Evolutionary conservation across 2,329 filamentous ascomycete genomes (phyloP), one percentile per base, ranked within the genome.

Genomic region (Cytospora piceicola): DNA sequence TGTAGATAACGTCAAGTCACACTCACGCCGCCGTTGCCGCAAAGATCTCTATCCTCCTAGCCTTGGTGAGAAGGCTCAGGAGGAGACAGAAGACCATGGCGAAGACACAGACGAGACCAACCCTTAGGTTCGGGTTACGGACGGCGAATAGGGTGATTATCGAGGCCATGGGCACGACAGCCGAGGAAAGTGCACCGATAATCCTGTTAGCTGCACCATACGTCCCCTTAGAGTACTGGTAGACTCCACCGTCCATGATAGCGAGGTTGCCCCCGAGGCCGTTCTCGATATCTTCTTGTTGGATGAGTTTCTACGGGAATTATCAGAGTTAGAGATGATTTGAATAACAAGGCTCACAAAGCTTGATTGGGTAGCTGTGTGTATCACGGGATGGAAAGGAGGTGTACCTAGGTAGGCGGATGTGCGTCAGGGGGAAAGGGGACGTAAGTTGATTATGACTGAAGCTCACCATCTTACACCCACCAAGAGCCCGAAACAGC

Each of bases 1-100:
- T 12, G 8, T 29, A 42, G 9, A 20, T 8, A 32, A 14, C 17
- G 29, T 4, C 2, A 2, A 5, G 12, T 6, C 15, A 6, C 39
- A 65, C 65, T 65, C 27, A 74, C 69, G 73, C 72, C 58, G 73
- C 73, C 3, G 72, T 73, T 17, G 70, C 71, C 14, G 72, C 69
- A 46, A 74, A 72, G 24, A 74, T 71, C 69, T 75, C 73, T 27
- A 72, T 71, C 53, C 73, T 69, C 51, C 69, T 69, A 14, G 72
- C 70, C 36, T 71, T 72, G 4, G 72, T 74, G 58, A 70, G 70
- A 1, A 73, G 54, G 58, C 70, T 70, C 32, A 75, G 68, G 9
- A 68, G 70, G 32, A 70, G 61, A 15, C 69, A 70, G 58, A 75
- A 75, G 1, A 74, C 46, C 30, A 74, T 65, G 17, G 72, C 73